Percentiles rank a stretch among this genome's conserved stretches.
phyloP scores from a whole-genome alignment of 345 rosid species.

The Pistacia vera region DNA sequence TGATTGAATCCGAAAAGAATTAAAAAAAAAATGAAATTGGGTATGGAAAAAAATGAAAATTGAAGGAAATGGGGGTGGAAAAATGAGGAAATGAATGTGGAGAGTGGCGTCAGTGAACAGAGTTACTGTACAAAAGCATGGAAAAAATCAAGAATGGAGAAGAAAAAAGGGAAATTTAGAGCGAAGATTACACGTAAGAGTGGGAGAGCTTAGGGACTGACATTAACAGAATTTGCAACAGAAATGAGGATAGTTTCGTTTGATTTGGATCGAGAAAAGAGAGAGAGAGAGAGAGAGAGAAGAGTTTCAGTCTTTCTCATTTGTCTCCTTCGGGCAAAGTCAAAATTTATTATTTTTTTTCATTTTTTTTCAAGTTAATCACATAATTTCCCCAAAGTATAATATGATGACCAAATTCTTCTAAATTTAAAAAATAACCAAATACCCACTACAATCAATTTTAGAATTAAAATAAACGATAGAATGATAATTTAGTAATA shows the following conservation, averaged over 20 bases:
- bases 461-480: no score
- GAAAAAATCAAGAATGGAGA: neutral
- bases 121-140: neutral
- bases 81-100: neutral
- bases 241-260: neutral
- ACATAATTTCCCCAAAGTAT: no score
- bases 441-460: no score
- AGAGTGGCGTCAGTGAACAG: neutral
- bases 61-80: neutral
- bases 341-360: neutral
- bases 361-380: no score
- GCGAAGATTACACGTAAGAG: neutral
- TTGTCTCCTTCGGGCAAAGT: neutral
- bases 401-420: no score
- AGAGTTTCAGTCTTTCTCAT: neutral
- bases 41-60: neutral
- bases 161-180: neutral
- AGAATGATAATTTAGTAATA: no score
- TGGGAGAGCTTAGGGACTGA: neutral
- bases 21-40: neutral
- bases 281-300: neutral
- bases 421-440: no score
- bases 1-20: neutral
- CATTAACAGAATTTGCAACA: neutral
- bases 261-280: neutral